phyloP scores from a whole-genome alignment of 345 rosid genomes.

The Jatropha curcas region DNA sequence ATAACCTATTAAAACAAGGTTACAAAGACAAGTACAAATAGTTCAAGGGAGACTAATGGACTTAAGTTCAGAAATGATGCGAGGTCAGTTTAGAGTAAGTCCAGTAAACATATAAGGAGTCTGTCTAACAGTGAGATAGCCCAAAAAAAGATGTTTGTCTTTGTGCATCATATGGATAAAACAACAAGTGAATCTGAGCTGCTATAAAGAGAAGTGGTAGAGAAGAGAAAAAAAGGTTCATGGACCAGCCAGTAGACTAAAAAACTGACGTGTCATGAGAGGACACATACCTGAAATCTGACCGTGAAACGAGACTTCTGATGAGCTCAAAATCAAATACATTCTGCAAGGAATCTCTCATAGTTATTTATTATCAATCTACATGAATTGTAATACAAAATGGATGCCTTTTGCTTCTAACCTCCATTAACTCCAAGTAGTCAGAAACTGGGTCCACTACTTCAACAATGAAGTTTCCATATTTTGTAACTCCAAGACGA shows the following conservation, averaged over 20 bases:
- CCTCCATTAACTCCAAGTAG: constrained; percentile 93
- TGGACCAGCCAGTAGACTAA: background rate
- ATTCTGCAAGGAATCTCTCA: constrained; percentile 53
- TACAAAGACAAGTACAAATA: background rate
- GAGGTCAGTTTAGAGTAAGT: background rate
- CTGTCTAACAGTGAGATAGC: background rate
- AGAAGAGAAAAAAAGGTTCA: background rate
- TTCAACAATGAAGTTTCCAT: constrained; percentile 73
- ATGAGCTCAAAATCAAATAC: constrained; percentile 87
- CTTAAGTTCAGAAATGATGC: background rate
- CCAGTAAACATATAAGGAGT: background rate
- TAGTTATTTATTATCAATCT: constrained; percentile 20
- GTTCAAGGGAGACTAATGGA: background rate
- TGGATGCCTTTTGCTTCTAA: constrained; percentile 30
- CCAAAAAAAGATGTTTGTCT: background rate
- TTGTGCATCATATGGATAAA: background rate
- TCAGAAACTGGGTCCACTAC: constrained; percentile 90
- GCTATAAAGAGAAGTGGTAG: background rate
- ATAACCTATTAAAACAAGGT: background rate
- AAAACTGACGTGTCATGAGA: constrained; percentile 8
- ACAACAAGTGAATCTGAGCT: background rate
- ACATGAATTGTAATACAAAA: constrained; percentile 13
- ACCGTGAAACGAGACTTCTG: constrained; percentile 63
- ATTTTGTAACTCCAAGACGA: constrained; percentile 59
- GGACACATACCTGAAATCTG: constrained; percentile 66